Evolutionary conservation across 129 eudicot species (phyloP).

Genomic region (Ambrosia trifida): DNA sequence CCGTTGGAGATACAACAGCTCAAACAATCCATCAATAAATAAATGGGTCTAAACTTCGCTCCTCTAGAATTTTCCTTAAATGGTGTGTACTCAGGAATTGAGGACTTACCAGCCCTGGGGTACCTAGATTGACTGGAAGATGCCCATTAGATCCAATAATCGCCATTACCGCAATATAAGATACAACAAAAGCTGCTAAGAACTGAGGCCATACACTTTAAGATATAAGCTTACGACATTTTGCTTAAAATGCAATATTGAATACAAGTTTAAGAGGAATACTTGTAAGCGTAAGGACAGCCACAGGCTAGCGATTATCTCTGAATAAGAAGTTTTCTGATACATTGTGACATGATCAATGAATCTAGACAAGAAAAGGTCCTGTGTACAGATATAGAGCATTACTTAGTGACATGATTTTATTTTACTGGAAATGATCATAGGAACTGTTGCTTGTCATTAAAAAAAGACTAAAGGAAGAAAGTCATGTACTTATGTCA

Average conservation of each 20-base stretch:
- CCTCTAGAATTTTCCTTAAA: background rate
- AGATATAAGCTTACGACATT: background rate
- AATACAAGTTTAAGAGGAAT: constrained; percentile 21
- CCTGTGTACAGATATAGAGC: constrained; percentile 47
- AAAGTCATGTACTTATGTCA: background rate
- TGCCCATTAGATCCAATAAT: constrained; percentile 71
- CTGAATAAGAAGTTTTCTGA: constrained; percentile 89
- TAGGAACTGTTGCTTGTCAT: constrained; percentile 10
- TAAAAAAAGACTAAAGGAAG: background rate
- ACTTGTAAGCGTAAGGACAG: constrained; percentile 98
- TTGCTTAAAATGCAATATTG: background rate
- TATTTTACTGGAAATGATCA: constrained; percentile 9
- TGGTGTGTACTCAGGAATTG: background rate
- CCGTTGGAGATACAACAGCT: background rate
- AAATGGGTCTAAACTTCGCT: background rate
- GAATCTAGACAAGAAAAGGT: constrained; percentile 60
- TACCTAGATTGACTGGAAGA: constrained; percentile 70
- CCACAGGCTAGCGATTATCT: constrained; percentile 83
- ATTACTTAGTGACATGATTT: constrained; percentile 18
- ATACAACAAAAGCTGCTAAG: constrained; percentile 88
- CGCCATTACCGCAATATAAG: constrained; percentile 84
- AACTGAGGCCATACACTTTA: constrained; percentile 42
- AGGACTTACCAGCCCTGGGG: constrained; percentile 85
- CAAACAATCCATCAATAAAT: background rate
- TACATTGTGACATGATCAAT: constrained; percentile 53